A percentile compares a stretch with the other conserved stretches of the same genome.
Evolutionary conservation across 352 stramenopile species (phyloP).

Genomic region (Pythium plurisporium): DNA sequence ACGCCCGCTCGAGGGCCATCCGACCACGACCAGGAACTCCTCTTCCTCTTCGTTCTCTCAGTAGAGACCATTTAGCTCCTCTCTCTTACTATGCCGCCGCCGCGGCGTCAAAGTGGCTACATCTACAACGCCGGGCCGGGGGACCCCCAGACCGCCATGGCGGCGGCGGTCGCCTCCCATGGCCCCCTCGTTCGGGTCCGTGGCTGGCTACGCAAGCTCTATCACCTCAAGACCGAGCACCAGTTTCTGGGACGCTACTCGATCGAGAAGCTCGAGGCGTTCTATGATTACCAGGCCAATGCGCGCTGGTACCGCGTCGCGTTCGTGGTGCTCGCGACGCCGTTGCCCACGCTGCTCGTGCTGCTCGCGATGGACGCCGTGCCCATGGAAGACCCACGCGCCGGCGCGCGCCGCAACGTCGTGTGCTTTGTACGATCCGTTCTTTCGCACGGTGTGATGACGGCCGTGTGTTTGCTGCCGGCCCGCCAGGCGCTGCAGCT

Average conservation of each 20-base stretch:
- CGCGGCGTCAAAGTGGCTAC: too few species aligned
- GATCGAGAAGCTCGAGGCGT: slow-evolving; percentile 20
- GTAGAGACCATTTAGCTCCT: too few species aligned
- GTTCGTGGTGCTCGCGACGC: slow-evolving; percentile 8
- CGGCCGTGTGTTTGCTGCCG: slow-evolving; percentile 7
- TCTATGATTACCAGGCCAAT: slow-evolving; percentile 20
- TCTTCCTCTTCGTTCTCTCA: too few species aligned
- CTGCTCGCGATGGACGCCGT: too few species aligned
- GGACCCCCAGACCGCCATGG: too few species aligned
- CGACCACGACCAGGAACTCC: too few species aligned
- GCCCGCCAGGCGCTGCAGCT: slow-evolving; percentile 10
- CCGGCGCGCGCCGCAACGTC: not conserved
- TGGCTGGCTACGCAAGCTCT: not conserved
- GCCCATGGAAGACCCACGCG: too few species aligned
- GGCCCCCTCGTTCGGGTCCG: too few species aligned
- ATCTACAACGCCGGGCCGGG: too few species aligned
- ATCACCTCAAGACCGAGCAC: slow-evolving; percentile 23
- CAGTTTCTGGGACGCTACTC: slow-evolving; percentile 24
- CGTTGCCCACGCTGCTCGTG: slow-evolving; percentile 4
- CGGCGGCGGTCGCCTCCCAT: too few species aligned
- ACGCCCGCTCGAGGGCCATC: too few species aligned
- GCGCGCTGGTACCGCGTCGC: not conserved
- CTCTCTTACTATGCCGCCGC: too few species aligned
- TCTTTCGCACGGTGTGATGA: slow-evolving; percentile 17
- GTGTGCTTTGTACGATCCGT: slow-evolving; percentile 8